Conservation (phyloP, 495 filamentous ascomycete species). For the Pyrenula massariospora region DNA sequence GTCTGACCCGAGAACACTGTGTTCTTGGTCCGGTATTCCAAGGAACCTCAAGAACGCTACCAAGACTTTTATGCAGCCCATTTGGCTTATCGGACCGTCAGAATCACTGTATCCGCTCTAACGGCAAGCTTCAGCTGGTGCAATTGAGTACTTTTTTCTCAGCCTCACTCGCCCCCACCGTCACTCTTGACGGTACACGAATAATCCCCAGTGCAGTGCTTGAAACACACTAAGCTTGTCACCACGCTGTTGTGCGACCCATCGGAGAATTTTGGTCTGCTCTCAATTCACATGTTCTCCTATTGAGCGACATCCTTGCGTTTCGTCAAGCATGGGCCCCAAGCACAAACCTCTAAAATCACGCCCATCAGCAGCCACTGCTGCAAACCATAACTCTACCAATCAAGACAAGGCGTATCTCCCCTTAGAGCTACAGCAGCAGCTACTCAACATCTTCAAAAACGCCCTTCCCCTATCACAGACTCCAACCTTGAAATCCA, state of each 20-base stretch:
- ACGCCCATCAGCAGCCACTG: no score
- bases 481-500: slow-evolving; percentile 26
- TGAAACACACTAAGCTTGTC: not conserved
- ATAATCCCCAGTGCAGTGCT: not conserved
- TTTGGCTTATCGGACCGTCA: not conserved
- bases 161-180: no score
- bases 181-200: no score
- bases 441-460: slow-evolving; percentile 66
- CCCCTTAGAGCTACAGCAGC: slow-evolving; percentile 52
- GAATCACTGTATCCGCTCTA: no score
- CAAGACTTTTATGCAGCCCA: not conserved
- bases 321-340: not conserved
- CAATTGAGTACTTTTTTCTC: no score
- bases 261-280: not conserved
- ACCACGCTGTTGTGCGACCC: not conserved
- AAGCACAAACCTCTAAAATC: not conserved
- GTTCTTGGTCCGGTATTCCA: no score
- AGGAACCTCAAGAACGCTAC: no score
- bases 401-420: slow-evolving; percentile 1
- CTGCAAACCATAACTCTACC: not conserved
- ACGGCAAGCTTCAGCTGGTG: no score
- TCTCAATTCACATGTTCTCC: not conserved
- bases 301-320: not conserved
- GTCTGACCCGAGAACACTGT: no score
- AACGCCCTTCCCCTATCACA: slow-evolving; percentile 34